Evolutionary conservation across 2,329 filamentous ascomycete genomes (phyloP).

Genomic region (Magnaporthales sp.): DNA sequence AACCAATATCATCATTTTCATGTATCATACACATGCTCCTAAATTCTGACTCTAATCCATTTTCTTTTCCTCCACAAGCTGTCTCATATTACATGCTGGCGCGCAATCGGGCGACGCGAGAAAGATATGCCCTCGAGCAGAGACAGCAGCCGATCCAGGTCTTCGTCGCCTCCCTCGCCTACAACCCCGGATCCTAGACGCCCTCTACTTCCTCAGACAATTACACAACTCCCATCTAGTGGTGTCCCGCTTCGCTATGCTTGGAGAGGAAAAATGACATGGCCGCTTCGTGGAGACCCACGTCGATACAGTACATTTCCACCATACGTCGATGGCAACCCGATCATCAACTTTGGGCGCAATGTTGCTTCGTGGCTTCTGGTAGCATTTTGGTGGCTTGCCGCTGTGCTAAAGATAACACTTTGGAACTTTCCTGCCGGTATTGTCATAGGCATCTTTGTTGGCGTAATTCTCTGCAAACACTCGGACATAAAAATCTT

Average conservation of each 20-base stretch:
- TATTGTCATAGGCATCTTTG: neutral
- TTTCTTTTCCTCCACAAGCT: neutral
- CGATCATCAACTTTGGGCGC: neutral
- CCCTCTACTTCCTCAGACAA: neutral
- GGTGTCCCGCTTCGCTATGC: slow-evolving; percentile 1
- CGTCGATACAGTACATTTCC: slow-evolving; percentile 7
- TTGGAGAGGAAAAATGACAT: slow-evolving; percentile 4
- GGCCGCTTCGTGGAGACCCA: slow-evolving; percentile 5
- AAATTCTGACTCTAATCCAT: neutral
- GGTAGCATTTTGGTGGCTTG: neutral
- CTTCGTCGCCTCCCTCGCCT: neutral
- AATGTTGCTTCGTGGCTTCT: neutral
- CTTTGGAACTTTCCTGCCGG: slow-evolving; percentile 1
- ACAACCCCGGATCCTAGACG: neutral
- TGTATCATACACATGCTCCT: neutral
- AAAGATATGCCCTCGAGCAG: neutral
- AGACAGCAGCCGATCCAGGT: neutral
- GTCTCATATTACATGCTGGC: neutral
- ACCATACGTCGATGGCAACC: neutral
- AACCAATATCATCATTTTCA: neutral
- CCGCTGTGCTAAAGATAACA: neutral
- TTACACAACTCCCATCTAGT: neutral
- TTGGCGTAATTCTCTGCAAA: slow-evolving; percentile 2
- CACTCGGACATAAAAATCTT: neutral
- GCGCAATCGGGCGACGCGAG: neutral